Conservation (phyloP, 176 grass and related monocot species). For the Oryza glaberrima region DNA sequence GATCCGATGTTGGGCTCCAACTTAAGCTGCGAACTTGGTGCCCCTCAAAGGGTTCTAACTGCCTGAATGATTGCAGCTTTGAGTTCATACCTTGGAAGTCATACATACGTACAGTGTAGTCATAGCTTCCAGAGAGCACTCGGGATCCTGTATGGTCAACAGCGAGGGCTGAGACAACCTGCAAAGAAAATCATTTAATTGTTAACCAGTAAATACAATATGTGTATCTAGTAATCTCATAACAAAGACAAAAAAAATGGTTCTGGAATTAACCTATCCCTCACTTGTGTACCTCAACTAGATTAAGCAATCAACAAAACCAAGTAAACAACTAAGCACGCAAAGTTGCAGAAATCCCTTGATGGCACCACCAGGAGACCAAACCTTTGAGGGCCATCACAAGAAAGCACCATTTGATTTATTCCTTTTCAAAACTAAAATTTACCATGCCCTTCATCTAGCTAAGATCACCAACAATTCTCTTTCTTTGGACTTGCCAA, state of each 20-base stretch:
- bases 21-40: slow-evolving; percentile 98
- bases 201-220: slow-evolving; percentile 11
- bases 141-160: slow-evolving; percentile 96
- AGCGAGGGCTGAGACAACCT: slow-evolving; percentile 95
- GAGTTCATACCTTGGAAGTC: slow-evolving; percentile 99
- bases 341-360: background rate
- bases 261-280: background rate
- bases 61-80: slow-evolving; percentile 93
- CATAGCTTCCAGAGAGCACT: slow-evolving; percentile 93
- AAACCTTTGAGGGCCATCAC: background rate
- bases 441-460: background rate
- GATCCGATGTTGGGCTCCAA: slow-evolving; percentile 95
- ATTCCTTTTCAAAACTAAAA: background rate
- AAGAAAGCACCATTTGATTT: background rate
- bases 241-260: background rate
- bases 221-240: background rate
- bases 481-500: background rate
- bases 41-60: slow-evolving; percentile 92
- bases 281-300: background rate
- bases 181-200: slow-evolving; percentile 34
- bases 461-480: background rate
- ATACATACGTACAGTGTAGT: slow-evolving; percentile 96
- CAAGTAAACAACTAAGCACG: background rate
- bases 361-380: background rate
- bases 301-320: background rate